phyloP scores from a whole-genome alignment of 2,329 filamentous ascomycete genomes.

The Colletotrichum destructivum region DNA sequence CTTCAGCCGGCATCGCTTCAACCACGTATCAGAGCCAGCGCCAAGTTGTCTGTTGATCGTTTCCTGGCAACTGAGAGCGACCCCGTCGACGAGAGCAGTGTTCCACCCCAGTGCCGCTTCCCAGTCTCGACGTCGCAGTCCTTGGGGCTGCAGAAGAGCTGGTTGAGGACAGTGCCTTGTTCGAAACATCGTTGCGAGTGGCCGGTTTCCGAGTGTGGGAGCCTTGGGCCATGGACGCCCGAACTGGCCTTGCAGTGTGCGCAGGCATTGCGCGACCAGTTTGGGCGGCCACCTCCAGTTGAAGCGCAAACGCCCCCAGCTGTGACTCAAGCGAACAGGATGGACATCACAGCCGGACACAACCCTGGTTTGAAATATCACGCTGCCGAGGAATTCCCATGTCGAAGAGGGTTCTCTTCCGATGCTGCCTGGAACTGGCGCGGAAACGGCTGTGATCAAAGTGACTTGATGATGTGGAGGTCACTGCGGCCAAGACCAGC shows the following conservation, averaged over 20 bases:
- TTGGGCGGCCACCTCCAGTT: slow-evolving; percentile 23
- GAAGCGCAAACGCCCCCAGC: slow-evolving; percentile 6
- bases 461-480: slow-evolving; percentile 14
- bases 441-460: slow-evolving; percentile 1
- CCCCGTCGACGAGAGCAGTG: not conserved
- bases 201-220: slow-evolving; percentile 2
- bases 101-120: not conserved
- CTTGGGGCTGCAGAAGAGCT: slow-evolving; percentile 3
- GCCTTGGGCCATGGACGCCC: slow-evolving; percentile 12
- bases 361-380: not conserved
- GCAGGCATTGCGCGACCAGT: slow-evolving; percentile 34
- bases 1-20: slow-evolving; percentile 20
- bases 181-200: slow-evolving; percentile 6
- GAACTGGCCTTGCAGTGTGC: slow-evolving; percentile 32
- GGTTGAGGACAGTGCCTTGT: slow-evolving; percentile 4
- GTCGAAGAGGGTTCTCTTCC: not conserved
- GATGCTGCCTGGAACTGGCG: slow-evolving; percentile 13
- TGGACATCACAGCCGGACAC: slow-evolving; percentile 4
- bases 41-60: slow-evolving; percentile 12
- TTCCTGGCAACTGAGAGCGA: not conserved
- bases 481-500: not conserved
- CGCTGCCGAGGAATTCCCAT: slow-evolving; percentile 10
- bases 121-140: not conserved
- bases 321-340: slow-evolving; percentile 20
- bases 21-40: slow-evolving; percentile 22